Percentiles rank a stretch among this genome's conserved stretches.
Evolutionary conservation across 345 rosid species (phyloP).

Genomic region (Eutrema japonicum): DNA sequence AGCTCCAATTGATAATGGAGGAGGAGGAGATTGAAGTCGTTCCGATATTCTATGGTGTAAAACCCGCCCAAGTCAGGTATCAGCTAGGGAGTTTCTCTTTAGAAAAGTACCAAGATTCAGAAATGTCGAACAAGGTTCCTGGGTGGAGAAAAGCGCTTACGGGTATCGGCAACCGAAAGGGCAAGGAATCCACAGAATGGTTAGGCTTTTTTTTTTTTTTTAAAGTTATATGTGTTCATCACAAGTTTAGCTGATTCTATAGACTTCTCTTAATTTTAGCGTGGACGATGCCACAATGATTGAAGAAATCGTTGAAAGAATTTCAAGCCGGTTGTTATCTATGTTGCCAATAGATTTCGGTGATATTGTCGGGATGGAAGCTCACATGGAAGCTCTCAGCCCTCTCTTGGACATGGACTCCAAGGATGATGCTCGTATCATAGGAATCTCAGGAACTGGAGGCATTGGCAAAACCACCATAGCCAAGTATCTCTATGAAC

Average conservation of each 20-base stretch:
- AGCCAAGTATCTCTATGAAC: background rate
- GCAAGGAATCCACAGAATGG: background rate
- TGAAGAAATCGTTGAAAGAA: background rate
- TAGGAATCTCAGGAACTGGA: background rate
- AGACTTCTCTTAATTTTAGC: background rate
- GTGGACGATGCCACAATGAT: background rate
- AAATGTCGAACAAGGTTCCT: background rate
- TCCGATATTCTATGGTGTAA: background rate
- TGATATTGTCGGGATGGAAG: background rate
- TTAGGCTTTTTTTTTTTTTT: background rate
- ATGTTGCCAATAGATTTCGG: background rate
- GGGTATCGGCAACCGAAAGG: background rate
- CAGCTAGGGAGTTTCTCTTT: background rate
- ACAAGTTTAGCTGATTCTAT: background rate
- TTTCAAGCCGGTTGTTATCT: background rate
- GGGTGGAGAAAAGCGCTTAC: background rate
- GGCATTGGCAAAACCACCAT: background rate
- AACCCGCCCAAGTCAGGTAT: background rate
- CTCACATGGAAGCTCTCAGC: background rate
- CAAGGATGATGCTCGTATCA: background rate
- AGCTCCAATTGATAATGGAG: slow-evolving; percentile 9
- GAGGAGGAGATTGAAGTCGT: background rate
- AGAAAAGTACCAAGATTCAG: background rate
- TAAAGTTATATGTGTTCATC: no score
- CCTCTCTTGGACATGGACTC: background rate